A percentile compares a stretch with the other conserved stretches of the same genome.
Conservation (phyloP, 768 basidiomycete species). For the Rhizopogon roseolus region DNA sequence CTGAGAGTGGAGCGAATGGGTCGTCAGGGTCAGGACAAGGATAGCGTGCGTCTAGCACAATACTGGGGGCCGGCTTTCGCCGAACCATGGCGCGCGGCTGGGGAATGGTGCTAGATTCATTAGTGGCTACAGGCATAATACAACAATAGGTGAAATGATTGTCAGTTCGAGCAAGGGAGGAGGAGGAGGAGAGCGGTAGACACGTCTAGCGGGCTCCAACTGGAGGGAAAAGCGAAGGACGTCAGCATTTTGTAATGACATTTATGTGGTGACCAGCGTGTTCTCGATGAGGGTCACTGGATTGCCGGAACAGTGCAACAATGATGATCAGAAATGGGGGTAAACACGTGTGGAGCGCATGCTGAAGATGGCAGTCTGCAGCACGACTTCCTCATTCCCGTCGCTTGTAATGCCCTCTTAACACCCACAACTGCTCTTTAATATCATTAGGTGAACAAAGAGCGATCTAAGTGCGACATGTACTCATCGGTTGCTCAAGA, state of each 20-base stretch:
- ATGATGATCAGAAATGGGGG: slow-evolving; percentile 13
- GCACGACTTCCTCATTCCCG: slow-evolving; percentile 22
- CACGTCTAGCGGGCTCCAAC: slow-evolving; percentile 11
- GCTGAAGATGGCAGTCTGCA: slow-evolving; percentile 11
- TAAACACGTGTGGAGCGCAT: slow-evolving; percentile 3
- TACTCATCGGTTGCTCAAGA: not conserved
- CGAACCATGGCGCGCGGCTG: slow-evolving; percentile 21
- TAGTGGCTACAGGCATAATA: slow-evolving; percentile 26
- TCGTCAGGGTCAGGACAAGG: slow-evolving; percentile 64
- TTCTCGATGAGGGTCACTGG: slow-evolving; percentile 27
- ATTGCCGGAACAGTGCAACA: not conserved
- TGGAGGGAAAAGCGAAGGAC: slow-evolving; percentile 7
- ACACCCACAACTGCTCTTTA: slow-evolving; percentile 10
- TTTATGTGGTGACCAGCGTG: slow-evolving; percentile 32
- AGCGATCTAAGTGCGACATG: not conserved
- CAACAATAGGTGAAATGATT: slow-evolving; percentile 9
- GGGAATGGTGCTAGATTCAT: slow-evolving; percentile 14
- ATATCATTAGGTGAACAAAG: not conserved
- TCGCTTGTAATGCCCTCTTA: slow-evolving; percentile 24
- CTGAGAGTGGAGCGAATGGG: slow-evolving; percentile 66
- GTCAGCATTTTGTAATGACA: slow-evolving; percentile 7
- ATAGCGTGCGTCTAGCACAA: slow-evolving; percentile 50
- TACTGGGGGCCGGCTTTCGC: slow-evolving; percentile 55
- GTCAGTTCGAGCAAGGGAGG: slow-evolving; percentile 6
- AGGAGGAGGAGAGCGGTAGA: slow-evolving; percentile 4